Conservation (phyloP, 176 grass and related monocot species). For the bread wheat (Triticum aestivum) region IWGSC_CS_RefSeq_v2.1 NC_057802.1:412806178-412806677, state of each 20-base stretch:
- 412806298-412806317: constrained; percentile 32
- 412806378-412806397: constrained; percentile 36
- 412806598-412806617: not conserved
- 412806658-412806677: not conserved
- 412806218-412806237: constrained; percentile 5
- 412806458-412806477: not conserved
- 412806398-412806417: constrained; percentile 5
- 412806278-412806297: constrained; percentile 10
- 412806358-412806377: constrained; percentile 9
- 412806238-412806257: constrained; percentile 1
- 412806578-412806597: constrained; percentile 29
- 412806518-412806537: not conserved
- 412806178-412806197: not conserved
- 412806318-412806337: constrained; percentile 36
- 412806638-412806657: not conserved
- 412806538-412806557: not conserved
- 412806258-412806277: constrained; percentile 11
- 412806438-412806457: not conserved
- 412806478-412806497: not conserved
- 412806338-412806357: not conserved
- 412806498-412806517: not conserved
- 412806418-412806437: constrained; percentile 35
- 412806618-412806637: constrained; percentile 16
- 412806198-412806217: not conserved
- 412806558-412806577: not conserved